Evolutionary conservation across 1,284 basidiomycete species (phyloP).

Genomic region (Sporisorium sorghi): DNA sequence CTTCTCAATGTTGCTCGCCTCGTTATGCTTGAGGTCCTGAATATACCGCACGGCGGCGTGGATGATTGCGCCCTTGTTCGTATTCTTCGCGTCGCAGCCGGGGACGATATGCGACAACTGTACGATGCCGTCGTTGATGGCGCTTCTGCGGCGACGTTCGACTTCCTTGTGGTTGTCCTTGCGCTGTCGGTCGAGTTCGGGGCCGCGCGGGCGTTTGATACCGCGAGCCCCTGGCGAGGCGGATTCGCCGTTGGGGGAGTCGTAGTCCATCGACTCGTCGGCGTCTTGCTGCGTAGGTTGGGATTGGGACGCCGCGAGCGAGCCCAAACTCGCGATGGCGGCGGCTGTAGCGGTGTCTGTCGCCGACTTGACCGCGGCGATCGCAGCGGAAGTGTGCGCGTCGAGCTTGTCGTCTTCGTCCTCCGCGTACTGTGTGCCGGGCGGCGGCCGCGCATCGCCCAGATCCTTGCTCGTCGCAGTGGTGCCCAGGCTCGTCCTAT

Average conservation of each 20-base stretch:
- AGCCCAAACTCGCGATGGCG: slow-evolving; percentile 59
- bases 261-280: slow-evolving; percentile 26
- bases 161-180: slow-evolving; percentile 81
- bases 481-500: slow-evolving; percentile 10
- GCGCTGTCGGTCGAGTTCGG: slow-evolving; percentile 60
- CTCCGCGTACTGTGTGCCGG: slow-evolving; percentile 10
- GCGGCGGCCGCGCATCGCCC: slow-evolving; percentile 44
- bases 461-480: slow-evolving; percentile 6
- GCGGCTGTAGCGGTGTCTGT: slow-evolving; percentile 60
- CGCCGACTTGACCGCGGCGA: slow-evolving; percentile 36
- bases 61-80: slow-evolving; percentile 84
- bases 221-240: slow-evolving; percentile 16
- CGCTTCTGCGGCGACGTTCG: slow-evolving; percentile 88
- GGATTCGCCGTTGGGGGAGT: slow-evolving; percentile 8
- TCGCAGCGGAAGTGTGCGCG: slow-evolving; percentile 19
- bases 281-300: no score
- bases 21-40: slow-evolving; percentile 87
- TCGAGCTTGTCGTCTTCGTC: slow-evolving; percentile 24
- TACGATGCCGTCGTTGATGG: slow-evolving; percentile 95
- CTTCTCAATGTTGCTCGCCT: slow-evolving; percentile 84
- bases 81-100: slow-evolving; percentile 79
- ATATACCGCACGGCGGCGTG: slow-evolving; percentile 87
- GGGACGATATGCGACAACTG: slow-evolving; percentile 89
- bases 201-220: slow-evolving; percentile 50
- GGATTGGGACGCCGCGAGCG: slow-evolving; percentile 55